A percentile compares a stretch with the other conserved stretches of the same genome.
phyloP scores from a whole-genome alignment of 23 red algal genomes.

The Gracilariopsis chorda region DNA sequence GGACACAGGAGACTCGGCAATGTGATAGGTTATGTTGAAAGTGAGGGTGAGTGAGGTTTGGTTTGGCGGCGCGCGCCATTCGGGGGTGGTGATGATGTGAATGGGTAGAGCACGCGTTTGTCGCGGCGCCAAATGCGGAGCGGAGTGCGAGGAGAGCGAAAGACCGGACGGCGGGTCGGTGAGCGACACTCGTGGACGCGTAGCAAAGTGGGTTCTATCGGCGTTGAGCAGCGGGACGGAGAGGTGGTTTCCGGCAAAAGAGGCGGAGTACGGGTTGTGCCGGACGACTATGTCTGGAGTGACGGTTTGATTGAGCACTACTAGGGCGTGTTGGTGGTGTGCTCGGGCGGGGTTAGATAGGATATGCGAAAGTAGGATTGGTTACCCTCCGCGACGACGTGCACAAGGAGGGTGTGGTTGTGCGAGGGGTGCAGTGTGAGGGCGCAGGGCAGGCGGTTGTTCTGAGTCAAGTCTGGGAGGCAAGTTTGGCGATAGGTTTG shows the following conservation, averaged over 20 bases:
- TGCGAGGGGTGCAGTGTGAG: neutral
- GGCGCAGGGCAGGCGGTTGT: conserved; percentile 3
- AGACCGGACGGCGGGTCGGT: conserved; percentile 8
- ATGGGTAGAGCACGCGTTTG: conserved; percentile 16
- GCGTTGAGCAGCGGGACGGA: conserved; percentile 40
- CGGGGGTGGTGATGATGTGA: conserved; percentile 11
- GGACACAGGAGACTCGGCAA: neutral
- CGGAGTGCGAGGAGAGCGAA: neutral
- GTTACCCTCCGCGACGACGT: neutral
- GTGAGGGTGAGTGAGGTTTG: neutral
- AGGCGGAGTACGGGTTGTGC: neutral
- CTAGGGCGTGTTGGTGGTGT: neutral
- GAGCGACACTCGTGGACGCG: neutral
- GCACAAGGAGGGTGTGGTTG: conserved; percentile 13
- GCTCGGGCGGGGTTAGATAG: conserved; percentile 2
- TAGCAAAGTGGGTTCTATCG: conserved; percentile 1
- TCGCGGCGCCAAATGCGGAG: conserved; percentile 35
- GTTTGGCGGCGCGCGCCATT: neutral
- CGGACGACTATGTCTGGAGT: conserved; percentile 12
- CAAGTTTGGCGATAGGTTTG: neutral
- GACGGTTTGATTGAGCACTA: conserved; percentile 11
- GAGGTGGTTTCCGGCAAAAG: conserved; percentile 13
- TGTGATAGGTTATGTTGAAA: conserved; percentile 11
- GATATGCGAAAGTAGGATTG: neutral
- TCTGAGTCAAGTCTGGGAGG: conserved; percentile 1